Evolutionary conservation across 2,329 filamentous ascomycete genomes (phyloP), one percentile per base, ranked within the genome.

Genomic region (Madurella mycetomatis): DNA sequence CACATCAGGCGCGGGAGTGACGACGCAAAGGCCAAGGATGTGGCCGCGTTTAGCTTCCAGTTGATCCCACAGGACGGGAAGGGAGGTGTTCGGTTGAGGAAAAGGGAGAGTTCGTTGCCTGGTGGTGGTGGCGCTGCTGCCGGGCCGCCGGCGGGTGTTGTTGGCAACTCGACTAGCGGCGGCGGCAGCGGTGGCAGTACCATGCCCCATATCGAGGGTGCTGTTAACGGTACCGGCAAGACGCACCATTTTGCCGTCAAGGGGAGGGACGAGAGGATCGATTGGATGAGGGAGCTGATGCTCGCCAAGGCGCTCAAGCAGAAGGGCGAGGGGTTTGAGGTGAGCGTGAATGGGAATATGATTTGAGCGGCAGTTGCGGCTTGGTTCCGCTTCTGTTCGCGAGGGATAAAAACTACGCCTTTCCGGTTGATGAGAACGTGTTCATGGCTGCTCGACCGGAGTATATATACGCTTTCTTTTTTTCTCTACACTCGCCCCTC

Each of bases 211-310:
- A 57, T 78, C 39, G 76, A 64, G 19, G 68, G 65, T 25, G 67
- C 77, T 25, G 73, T 73, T 59, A 84, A 85, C 56, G 82, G 81
- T 53, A 84, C 81, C 11, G 84, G 83, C 64, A 96, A 96, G 79
- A 88, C 89, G 43, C 92, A 97, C 67, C 90, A 97, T 69, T 97
- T 97, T 69, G 90, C 92, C 0, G 92, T 96, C 63, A 87, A 87
- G 73, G 84, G 79, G 64, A 82, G 91, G 13, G 90, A 96, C 67
- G 89, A 96, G 68, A 82, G 92, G 58, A 96, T 97, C 65, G 92
- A 96, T 69, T 99, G 94, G 94, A 95, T 95, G 90, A 80, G 90
- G 51, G 90, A 95, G 78, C 75, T 95, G 57, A 95, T 95, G 90
- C 82, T 95, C 44, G 90, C 90, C 51, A 94, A 94, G 76, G 90